Evolutionary conservation across 306 rosid species (phyloP).

Genomic region (Argentina anserina): DNA sequence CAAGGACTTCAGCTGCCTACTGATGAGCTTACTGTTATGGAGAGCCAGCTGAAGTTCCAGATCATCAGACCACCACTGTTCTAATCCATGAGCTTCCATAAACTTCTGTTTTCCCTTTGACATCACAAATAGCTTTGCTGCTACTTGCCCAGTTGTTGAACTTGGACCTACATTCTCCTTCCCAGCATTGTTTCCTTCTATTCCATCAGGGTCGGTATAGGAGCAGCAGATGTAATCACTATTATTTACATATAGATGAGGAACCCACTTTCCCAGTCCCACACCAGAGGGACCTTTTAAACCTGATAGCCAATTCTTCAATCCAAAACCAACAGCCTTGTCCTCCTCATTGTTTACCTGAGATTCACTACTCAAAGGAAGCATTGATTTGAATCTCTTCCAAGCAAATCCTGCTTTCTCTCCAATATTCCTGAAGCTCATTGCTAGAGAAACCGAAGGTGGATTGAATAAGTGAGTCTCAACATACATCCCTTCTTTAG

Average conservation of each 20-base stretch:
- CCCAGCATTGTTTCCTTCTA: slow-evolving; percentile 25
- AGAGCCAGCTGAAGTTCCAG: slow-evolving; percentile 73
- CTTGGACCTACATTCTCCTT: slow-evolving; percentile 53
- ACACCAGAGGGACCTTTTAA: slow-evolving; percentile 34
- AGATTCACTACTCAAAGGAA: slow-evolving; percentile 50
- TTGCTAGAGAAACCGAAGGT: slow-evolving; percentile 84
- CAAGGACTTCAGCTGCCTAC: slow-evolving; percentile 75
- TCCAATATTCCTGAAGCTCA: slow-evolving; percentile 62
- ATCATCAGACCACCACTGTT: slow-evolving; percentile 98
- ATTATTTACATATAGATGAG: slow-evolving; percentile 82
- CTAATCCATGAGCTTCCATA: slow-evolving; percentile 89
- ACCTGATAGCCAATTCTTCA: slow-evolving; percentile 48
- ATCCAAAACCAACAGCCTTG: slow-evolving; percentile 24
- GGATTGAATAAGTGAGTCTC: slow-evolving; percentile 95
- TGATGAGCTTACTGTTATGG: slow-evolving; percentile 76
- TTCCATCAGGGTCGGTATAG: slow-evolving; percentile 54
- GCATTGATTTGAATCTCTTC: slow-evolving; percentile 71
- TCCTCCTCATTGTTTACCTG: slow-evolving; percentile 32
- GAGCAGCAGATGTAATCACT: slow-evolving; percentile 91
- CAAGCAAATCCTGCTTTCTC: slow-evolving; percentile 69
- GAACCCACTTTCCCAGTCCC: slow-evolving; percentile 68
- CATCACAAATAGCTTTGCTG: slow-evolving; percentile 79
- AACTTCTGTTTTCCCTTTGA: slow-evolving; percentile 90
- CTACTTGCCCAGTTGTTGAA: slow-evolving; percentile 43
- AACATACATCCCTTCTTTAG: slow-evolving; percentile 75